These are phyloP conservation scores for Rhodomyrtus psidioides DNA, from an alignment of 441 rosid species.

Conservation along the genomic window DNA sequence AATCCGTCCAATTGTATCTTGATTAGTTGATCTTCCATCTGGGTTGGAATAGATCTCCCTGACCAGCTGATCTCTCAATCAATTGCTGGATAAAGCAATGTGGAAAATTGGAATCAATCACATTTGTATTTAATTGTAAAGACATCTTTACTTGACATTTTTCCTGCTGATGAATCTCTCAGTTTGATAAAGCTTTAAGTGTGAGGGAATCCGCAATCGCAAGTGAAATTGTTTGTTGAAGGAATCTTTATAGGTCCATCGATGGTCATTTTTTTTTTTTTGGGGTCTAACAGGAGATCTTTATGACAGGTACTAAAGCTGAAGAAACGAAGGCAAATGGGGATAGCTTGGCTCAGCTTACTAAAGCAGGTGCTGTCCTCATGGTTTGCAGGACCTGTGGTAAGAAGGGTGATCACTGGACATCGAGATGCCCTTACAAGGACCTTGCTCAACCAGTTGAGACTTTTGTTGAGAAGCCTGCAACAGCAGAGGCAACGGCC, in stretches of 20 bases:
- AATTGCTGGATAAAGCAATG: neutral
- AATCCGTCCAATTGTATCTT: neutral
- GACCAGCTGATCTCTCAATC: neutral
- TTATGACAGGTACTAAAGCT: constrained; percentile 36
- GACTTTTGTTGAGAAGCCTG: constrained; percentile 38
- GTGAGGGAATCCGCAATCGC: neutral
- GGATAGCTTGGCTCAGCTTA: constrained; percentile 43
- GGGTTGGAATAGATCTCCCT: neutral
- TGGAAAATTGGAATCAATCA: neutral
- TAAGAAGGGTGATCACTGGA: constrained; percentile 74
- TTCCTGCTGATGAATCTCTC: neutral
- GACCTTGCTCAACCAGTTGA: constrained; percentile 50
- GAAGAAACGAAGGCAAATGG: constrained; percentile 42
- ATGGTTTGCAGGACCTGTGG: constrained; percentile 67
- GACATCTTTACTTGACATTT: neutral
- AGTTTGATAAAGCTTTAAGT: neutral
- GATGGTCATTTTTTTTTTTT: neutral
- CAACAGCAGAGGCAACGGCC: constrained; percentile 23
- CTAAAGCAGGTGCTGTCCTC: constrained; percentile 58
- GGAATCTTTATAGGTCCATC: neutral
- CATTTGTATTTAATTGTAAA: neutral
- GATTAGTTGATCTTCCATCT: neutral
- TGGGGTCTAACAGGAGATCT: neutral
- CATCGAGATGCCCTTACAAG: constrained; percentile 66
- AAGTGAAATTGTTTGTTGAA: neutral